Conservation (phyloP, 768 basidiomycete species). For the Russula sp. region DNA sequence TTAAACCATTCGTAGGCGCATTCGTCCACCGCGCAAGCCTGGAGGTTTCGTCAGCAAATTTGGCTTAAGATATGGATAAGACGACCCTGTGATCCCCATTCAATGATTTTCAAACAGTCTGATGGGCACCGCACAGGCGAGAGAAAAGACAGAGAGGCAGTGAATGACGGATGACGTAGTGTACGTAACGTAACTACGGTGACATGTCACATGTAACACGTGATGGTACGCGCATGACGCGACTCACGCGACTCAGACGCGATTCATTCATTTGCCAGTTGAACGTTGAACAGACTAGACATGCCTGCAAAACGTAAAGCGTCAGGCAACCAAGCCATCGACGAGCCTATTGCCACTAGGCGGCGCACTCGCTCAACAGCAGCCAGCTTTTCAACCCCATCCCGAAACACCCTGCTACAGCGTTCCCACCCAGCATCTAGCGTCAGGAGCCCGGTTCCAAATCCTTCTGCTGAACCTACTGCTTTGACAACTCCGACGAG, state of each 20-base stretch:
- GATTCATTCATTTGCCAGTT: not conserved
- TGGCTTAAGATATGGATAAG: not conserved
- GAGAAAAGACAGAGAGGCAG: not conserved
- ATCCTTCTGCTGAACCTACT: not conserved
- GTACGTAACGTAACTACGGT: too few species aligned
- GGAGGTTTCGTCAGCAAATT: not conserved
- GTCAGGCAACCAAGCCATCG: not conserved
- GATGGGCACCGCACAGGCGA: not conserved
- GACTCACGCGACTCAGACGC: not conserved
- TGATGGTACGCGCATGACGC: slow-evolving; percentile 1
- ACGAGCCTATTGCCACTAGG: slow-evolving; percentile 23
- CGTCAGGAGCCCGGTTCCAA: not conserved
- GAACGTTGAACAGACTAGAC: not conserved
- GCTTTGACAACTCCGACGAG: not conserved
- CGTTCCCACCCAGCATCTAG: not conserved
- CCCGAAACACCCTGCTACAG: not conserved
- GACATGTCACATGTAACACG: not conserved
- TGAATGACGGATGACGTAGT: not conserved
- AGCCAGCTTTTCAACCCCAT: slow-evolving; percentile 3
- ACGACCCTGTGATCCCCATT: slow-evolving; percentile 25
- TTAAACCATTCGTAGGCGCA: slow-evolving; percentile 66
- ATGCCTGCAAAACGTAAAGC: slow-evolving; percentile 35
- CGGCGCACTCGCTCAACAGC: slow-evolving; percentile 24
- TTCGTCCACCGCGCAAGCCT: slow-evolving; percentile 81
- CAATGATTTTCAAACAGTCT: not conserved